These are phyloP conservation scores for Trichoderma endophyticum DNA, from an alignment of 2,329 filamentous ascomycete species.

Conservation along the genomic window DNA sequence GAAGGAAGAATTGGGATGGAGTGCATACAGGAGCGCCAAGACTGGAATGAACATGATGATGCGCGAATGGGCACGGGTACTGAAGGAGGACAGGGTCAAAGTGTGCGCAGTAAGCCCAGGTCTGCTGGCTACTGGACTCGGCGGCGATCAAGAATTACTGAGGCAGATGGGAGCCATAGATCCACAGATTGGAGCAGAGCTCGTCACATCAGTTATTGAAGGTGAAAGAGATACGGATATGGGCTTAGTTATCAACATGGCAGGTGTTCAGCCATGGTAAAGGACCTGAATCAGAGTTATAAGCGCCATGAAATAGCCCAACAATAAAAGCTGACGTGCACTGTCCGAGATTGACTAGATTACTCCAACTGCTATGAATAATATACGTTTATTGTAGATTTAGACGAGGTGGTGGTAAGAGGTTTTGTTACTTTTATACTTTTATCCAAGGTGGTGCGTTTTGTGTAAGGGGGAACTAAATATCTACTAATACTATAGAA, in stretches of 20 bases:
- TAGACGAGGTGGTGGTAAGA: too few relatives aligned
- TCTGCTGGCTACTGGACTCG: not conserved
- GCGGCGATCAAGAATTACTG: not conserved
- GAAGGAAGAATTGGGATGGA: not conserved
- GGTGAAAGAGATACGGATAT: not conserved
- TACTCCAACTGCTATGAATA: too few relatives aligned
- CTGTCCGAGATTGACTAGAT: too few relatives aligned
- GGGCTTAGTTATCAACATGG: not conserved
- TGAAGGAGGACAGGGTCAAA: not conserved
- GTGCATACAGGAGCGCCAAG: not conserved
- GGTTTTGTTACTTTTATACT: too few relatives aligned
- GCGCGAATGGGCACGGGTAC: not conserved
- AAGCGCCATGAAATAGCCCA: too few relatives aligned
- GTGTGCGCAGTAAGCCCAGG: not conserved
- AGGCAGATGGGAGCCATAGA: not conserved
- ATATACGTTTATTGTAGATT: too few relatives aligned
- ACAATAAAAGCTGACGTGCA: too few relatives aligned
- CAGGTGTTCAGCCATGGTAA: not conserved
- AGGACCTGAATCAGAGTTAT: too few relatives aligned
- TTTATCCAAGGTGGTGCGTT: too few relatives aligned
- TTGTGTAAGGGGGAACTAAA: too few relatives aligned
- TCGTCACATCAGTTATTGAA: not conserved
- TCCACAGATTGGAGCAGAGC: not conserved
- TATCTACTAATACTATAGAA: too few relatives aligned
- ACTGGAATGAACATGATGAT: not conserved